phyloP scores from a whole-genome alignment of 2,329 filamentous ascomycete species.

The Fusarium floridanum region DNA sequence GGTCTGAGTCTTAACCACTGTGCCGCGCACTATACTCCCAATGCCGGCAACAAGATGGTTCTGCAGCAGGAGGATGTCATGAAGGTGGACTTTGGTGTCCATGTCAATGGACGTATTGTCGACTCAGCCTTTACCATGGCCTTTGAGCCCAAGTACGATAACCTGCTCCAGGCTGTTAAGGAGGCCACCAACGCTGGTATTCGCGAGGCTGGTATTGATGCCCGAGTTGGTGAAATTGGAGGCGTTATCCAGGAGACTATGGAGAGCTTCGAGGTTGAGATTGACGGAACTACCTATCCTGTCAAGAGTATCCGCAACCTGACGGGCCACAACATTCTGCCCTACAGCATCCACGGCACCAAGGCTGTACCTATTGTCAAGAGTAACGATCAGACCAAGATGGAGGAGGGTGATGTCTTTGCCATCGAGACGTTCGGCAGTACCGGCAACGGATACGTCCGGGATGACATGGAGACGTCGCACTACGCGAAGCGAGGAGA shows the following conservation, averaged over 20 bases:
- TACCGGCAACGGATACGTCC: constrained; percentile 89
- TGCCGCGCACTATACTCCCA: constrained; percentile 89
- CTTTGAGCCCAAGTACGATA: constrained; percentile 81
- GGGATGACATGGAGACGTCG: constrained; percentile 89
- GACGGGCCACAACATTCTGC: constrained; percentile 90
- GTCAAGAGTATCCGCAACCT: constrained; percentile 90
- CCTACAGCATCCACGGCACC: constrained; percentile 89
- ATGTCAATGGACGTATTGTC: constrained; percentile 83
- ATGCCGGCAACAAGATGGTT: constrained; percentile 84
- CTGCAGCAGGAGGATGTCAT: constrained; percentile 81
- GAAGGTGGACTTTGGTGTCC: constrained; percentile 87
- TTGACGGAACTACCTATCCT: constrained; percentile 81
- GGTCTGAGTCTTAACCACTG: constrained; percentile 88
- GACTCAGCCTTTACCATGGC: constrained; percentile 85
- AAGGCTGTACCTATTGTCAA: constrained; percentile 97
- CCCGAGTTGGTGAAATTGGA: constrained; percentile 87
- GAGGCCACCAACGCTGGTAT: constrained; percentile 88
- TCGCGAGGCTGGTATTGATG: constrained; percentile 88
- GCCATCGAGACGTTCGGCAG: constrained; percentile 97
- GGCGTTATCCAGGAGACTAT: constrained; percentile 89
- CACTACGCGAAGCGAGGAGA: constrained; percentile 86
- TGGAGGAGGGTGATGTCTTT: constrained; percentile 97
- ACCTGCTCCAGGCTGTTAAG: constrained; percentile 78
- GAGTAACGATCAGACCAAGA: constrained; percentile 88
- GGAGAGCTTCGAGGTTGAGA: constrained; percentile 92